Evolutionary conservation across 768 basidiomycete genomes (phyloP), one percentile per base, ranked within the genome.

Genomic region (Gelatoporia subvermispora): DNA sequence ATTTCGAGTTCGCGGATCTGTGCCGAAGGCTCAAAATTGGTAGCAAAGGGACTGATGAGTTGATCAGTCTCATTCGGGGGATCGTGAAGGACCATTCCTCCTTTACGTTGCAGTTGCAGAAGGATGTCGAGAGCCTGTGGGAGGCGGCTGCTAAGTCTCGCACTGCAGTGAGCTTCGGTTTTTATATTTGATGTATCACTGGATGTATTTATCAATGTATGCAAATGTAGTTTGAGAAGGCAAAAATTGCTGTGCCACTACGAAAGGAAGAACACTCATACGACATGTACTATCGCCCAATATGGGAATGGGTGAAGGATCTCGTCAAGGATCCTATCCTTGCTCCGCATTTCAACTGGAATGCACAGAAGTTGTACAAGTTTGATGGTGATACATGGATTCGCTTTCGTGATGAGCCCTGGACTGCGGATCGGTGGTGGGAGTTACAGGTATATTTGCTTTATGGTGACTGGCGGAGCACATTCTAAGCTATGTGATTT

Each of bases 1-100:
- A 58, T 16, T 58, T 54, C 21, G 56, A 58, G 18, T 54, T 58
- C 24, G 50, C 53, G 3, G 47, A 49, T 20, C 8, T 54, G 8
- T 21, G 36, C 3, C 24, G 44, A 1, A 22, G 36, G 1, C 51
- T 53, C 0, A n/a, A n/a, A 3, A 36, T 58, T 5, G 52, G 31
- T 18, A 37, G 43, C 13, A 17, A 22, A 0, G 37, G 49, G 10
- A 31, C 13, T 31, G 28, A 31, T 31, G 13, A 5, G 28, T 7
- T 31, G 13, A 13, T 31, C 28, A 31, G 13, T 5, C 13, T 31
- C 7, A 31, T 31, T 13, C 13, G 28, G 13, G 7, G 28, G 5
- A 31, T 31, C 28, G 13, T 31, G 5, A 31, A 31, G 28, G 13
- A 31, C 7, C 28, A 31, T 5, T 31, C 13, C 7, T 31, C 13